Conservation (phyloP, 139 green algal genomes). For the Tetradesmus obliquus region DNA sequence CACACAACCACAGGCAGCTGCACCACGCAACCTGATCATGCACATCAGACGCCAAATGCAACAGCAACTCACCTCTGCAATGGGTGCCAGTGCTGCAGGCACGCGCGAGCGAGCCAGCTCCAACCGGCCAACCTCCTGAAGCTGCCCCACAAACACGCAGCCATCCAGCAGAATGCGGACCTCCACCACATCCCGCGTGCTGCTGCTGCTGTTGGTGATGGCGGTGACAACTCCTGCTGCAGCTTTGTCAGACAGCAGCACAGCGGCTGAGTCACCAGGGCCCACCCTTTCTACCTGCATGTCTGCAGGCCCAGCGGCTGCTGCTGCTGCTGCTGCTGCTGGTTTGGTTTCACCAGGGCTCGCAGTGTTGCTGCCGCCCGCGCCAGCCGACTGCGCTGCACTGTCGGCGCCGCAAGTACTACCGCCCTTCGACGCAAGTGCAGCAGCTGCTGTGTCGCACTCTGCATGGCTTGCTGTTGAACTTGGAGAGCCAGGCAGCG, state of each 20-base stretch:
- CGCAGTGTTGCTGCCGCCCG: neutral
- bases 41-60: neutral
- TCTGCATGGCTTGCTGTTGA: neutral
- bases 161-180: slow-evolving; percentile 34
- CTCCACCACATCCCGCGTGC: slow-evolving; percentile 1
- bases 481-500: neutral
- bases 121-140: neutral
- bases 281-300: neutral
- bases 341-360: neutral
- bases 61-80: neutral
- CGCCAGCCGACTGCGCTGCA: neutral
- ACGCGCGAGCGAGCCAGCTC: slow-evolving; percentile 7
- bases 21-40: neutral
- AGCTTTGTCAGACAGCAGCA: neutral
- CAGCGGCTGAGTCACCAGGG: neutral
- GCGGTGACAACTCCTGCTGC: neutral
- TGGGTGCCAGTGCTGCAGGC: neutral
- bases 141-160: slow-evolving; percentile 29
- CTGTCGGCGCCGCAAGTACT: neutral
- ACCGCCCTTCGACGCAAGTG: no score
- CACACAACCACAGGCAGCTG: neutral
- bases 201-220: neutral
- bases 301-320: neutral
- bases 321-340: slow-evolving; percentile 19
- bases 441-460: neutral